phyloP scores from a whole-genome alignment of 768 basidiomycete species.

The Leucocoprinus birnbaumii region DNA sequence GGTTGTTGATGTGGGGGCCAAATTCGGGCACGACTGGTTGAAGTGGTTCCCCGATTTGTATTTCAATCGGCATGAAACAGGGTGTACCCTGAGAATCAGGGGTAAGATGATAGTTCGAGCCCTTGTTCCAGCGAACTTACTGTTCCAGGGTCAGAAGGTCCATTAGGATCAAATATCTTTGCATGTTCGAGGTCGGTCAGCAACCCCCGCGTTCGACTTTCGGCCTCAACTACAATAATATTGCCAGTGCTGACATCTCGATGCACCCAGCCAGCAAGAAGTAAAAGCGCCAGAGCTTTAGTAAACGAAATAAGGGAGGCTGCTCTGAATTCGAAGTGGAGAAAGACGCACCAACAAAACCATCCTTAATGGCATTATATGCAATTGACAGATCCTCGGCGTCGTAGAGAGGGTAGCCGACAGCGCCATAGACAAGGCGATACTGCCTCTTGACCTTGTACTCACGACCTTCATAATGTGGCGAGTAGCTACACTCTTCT shows the following conservation, averaged over 20 bases:
- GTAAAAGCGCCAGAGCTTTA: too few species aligned
- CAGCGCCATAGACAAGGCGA: neutral
- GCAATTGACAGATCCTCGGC: neutral
- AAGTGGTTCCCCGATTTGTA: neutral
- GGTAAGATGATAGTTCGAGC: neutral
- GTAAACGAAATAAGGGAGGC: too few species aligned
- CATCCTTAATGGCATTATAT: neutral
- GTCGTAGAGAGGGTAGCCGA: neutral
- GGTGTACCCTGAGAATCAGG: neutral
- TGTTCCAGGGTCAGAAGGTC: conserved; percentile 1
- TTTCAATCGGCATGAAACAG: conserved; percentile 2
- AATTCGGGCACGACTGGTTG: too few species aligned
- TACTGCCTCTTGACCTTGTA: neutral
- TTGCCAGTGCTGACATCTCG: conserved; percentile 10
- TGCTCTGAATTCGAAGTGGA: too few species aligned
- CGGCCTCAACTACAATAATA: neutral
- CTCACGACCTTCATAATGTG: neutral
- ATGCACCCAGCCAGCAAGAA: neutral
- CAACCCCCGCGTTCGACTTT: neutral
- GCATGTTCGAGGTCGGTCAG: conserved; percentile 9
- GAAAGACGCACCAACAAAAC: neutral
- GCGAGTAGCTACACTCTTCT: neutral
- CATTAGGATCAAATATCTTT: conserved; percentile 1
- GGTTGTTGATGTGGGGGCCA: too few species aligned
- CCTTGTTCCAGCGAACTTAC: neutral